Evolutionary conservation across 306 rosid species (phyloP).

Genomic region (Hippophae gyantsensis): DNA sequence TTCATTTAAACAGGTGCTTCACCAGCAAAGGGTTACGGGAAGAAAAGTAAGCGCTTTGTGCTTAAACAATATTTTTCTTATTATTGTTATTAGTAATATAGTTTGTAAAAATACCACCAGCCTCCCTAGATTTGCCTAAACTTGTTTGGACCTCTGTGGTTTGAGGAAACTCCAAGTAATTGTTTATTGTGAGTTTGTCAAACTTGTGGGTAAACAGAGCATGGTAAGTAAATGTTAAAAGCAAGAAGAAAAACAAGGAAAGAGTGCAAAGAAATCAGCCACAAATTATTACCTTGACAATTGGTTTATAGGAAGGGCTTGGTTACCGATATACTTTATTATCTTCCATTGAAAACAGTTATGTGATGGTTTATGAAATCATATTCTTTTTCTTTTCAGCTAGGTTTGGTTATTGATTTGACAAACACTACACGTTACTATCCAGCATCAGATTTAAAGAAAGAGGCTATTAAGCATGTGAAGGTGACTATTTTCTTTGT

Average conservation of each 20-base stretch:
- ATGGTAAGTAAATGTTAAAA: no score
- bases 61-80: neutral
- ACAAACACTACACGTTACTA: constrained; percentile 86
- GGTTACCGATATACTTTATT: no score
- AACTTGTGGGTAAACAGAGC: no score
- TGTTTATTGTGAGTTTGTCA: no score
- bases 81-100: neutral
- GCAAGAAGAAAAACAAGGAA: no score
- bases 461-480: constrained; percentile 91
- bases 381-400: constrained; percentile 50
- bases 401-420: constrained; percentile 96
- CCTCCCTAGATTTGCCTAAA: no score
- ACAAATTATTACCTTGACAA: no score
- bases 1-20: constrained; percentile 96
- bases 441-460: constrained; percentile 68
- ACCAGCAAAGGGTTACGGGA: constrained; percentile 80
- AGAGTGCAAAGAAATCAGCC: no score
- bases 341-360: neutral
- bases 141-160: no score
- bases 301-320: no score
- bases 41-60: constrained; percentile 58
- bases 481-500: constrained; percentile 46
- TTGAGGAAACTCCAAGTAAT: no score
- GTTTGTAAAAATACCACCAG: no score
- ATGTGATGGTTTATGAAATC: constrained; percentile 15